A percentile compares a stretch with the other conserved stretches of the same genome.
These are phyloP conservation scores for Triglochin maritima DNA, from an alignment of 106 monocot genomes.

Conservation along the genomic window DNA sequence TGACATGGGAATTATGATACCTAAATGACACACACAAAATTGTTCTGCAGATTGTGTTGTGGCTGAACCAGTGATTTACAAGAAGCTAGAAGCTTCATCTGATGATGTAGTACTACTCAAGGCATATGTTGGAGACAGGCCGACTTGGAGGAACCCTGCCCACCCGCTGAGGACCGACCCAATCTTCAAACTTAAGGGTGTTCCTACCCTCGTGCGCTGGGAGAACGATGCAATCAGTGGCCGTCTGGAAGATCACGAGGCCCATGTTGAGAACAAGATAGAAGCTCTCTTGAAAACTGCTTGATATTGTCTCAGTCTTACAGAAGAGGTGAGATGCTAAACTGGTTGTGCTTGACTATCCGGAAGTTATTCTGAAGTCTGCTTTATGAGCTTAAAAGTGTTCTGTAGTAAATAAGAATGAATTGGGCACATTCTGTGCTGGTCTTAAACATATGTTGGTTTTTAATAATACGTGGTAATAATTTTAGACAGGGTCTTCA, in stretches of 20 bases:
- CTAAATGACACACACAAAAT: neutral
- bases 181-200: slow-evolving; percentile 61
- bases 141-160: slow-evolving; percentile 68
- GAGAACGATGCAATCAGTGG: slow-evolving; percentile 46
- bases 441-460: too few species aligned
- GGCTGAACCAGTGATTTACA: slow-evolving; percentile 75
- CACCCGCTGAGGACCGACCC: slow-evolving; percentile 71
- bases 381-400: too few species aligned
- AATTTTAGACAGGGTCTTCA: too few species aligned
- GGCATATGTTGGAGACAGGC: slow-evolving; percentile 65
- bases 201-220: slow-evolving; percentile 85
- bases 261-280: slow-evolving; percentile 54
- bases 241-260: slow-evolving; percentile 80
- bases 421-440: too few species aligned
- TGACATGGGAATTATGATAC: neutral
- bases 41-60: slow-evolving; percentile 56
- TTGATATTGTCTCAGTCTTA: neutral
- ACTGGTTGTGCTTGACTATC: too few species aligned
- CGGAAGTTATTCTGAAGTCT: too few species aligned
- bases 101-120: slow-evolving; percentile 52
- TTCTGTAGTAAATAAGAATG: too few species aligned
- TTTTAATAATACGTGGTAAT: too few species aligned
- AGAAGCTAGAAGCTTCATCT: slow-evolving; percentile 38
- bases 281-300: slow-evolving; percentile 31
- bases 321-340: too few species aligned